Conservation (phyloP, 768 basidiomycete genomes). For the Saitozyma podzolica region DNA sequence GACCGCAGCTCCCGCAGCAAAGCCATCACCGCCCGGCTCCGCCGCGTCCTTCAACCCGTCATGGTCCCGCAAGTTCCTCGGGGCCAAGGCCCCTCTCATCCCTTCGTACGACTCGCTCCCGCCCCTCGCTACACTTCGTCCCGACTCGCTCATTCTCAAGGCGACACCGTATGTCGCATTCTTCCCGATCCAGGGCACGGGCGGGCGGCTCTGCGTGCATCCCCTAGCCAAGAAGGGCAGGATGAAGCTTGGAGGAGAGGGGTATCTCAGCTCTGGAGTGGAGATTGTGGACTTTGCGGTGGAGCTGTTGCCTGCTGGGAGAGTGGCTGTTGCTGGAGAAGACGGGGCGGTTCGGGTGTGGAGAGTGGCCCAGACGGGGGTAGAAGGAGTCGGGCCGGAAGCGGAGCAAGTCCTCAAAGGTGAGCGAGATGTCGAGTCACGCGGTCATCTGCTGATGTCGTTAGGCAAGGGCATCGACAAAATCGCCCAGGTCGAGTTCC, state of each 20-base stretch:
- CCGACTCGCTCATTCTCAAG: constrained; percentile 51
- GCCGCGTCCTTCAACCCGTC: constrained; percentile 37
- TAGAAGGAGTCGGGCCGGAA: constrained; percentile 35
- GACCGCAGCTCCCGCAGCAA: not conserved
- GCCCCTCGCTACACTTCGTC: constrained; percentile 42
- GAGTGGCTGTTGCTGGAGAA: constrained; percentile 39
- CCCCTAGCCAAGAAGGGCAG: constrained; percentile 47
- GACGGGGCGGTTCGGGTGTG: constrained; percentile 52
- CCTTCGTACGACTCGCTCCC: constrained; percentile 52
- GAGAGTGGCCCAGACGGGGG: constrained; percentile 27
- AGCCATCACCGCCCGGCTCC: not conserved
- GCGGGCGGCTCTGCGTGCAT: constrained; percentile 52
- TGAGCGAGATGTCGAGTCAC: constrained; percentile 11
- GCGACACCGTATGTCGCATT: constrained; percentile 43
- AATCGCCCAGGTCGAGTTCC: constrained; percentile 46
- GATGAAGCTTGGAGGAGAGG: constrained; percentile 40
- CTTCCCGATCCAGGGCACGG: constrained; percentile 54
- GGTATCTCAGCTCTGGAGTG: constrained; percentile 41
- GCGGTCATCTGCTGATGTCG: not conserved
- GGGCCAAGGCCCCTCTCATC: constrained; percentile 52
- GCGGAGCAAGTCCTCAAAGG: constrained; percentile 40
- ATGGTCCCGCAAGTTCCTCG: constrained; percentile 54
- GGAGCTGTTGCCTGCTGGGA: constrained; percentile 16
- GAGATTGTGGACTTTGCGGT: constrained; percentile 50
- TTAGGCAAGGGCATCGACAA: constrained; percentile 46